Conservation (phyloP, 805 yeast genomes). For the Candida dajiaensis region DNA sequence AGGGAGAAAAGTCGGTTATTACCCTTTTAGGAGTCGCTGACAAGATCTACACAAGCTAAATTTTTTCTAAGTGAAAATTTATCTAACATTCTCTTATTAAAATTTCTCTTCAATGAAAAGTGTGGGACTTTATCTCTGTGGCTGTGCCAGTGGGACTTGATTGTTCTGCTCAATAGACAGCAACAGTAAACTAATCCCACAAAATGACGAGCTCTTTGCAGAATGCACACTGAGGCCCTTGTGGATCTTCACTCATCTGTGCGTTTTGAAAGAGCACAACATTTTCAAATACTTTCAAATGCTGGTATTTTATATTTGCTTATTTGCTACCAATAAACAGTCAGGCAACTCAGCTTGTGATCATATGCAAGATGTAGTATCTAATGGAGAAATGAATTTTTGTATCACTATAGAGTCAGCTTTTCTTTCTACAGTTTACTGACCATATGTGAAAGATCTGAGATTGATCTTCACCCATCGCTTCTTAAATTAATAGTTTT, state of each 20-base stretch:
- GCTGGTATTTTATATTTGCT: not conserved
- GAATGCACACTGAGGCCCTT: constrained; percentile 11
- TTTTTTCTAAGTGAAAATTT: not conserved
- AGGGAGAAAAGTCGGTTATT: not conserved
- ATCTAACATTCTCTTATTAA: not conserved
- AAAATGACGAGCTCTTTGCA: constrained; percentile 26
- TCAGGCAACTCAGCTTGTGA: too few relatives aligned
- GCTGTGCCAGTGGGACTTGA: constrained; percentile 26
- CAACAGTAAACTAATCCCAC: constrained; percentile 54
- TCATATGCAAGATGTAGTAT: too few relatives aligned
- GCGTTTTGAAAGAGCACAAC: constrained; percentile 16
- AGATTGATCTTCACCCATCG: too few relatives aligned
- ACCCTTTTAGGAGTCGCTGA: too few relatives aligned
- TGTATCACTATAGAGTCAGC: too few relatives aligned
- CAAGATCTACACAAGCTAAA: not conserved
- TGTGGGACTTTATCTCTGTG: constrained; percentile 42
- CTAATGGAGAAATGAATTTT: too few relatives aligned
- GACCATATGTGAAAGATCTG: too few relatives aligned
- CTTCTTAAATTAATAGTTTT: too few relatives aligned
- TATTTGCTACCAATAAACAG: not conserved
- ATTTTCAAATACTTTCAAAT: too few relatives aligned
- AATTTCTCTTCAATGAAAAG: not conserved
- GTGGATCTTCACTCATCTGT: not conserved
- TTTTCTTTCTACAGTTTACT: too few relatives aligned
- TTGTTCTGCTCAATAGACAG: constrained; percentile 6